phyloP scores from a whole-genome alignment of 495 filamentous ascomycete genomes.

The Massariosphaeria phaeospora region DNA sequence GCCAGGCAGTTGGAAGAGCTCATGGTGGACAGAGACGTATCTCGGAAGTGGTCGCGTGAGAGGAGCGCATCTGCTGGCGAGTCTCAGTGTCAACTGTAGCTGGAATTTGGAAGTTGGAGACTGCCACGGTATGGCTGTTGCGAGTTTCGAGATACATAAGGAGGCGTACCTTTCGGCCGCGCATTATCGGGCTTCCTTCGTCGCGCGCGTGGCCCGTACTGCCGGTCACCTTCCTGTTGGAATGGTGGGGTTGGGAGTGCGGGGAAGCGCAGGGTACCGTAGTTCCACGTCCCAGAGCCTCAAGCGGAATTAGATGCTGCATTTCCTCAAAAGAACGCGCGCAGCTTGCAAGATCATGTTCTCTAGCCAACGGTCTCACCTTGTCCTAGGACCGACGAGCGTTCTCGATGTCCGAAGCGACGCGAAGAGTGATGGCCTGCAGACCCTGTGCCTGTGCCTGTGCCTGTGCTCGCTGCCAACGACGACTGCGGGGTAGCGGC shows the following conservation, averaged over 20 bases:
- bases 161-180: conserved; percentile 11
- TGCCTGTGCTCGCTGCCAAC: too few species aligned
- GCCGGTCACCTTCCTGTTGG: conserved; percentile 11
- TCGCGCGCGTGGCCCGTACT: conserved; percentile 22
- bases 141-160: conserved; percentile 22
- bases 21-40: conserved; percentile 16
- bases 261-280: background rate
- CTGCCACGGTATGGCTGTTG: conserved; percentile 28
- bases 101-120: background rate
- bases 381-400: too few species aligned
- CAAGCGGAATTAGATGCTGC: background rate
- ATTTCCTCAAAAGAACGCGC: background rate
- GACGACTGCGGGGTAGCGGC: too few species aligned
- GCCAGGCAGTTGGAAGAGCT: conserved; percentile 23
- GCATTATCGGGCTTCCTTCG: conserved; percentile 6
- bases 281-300: conserved; percentile 3
- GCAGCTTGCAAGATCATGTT: too few species aligned
- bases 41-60: conserved; percentile 12
- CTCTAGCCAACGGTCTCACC: too few species aligned
- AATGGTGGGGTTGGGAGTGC: conserved; percentile 7
- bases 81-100: background rate
- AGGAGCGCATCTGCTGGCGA: conserved; percentile 26
- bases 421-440: too few species aligned
- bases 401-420: too few species aligned
- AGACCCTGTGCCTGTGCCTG: too few species aligned